phyloP scores from a whole-genome alignment of 495 filamentous ascomycete species.

The Lasiosphaeria ovina region DNA sequence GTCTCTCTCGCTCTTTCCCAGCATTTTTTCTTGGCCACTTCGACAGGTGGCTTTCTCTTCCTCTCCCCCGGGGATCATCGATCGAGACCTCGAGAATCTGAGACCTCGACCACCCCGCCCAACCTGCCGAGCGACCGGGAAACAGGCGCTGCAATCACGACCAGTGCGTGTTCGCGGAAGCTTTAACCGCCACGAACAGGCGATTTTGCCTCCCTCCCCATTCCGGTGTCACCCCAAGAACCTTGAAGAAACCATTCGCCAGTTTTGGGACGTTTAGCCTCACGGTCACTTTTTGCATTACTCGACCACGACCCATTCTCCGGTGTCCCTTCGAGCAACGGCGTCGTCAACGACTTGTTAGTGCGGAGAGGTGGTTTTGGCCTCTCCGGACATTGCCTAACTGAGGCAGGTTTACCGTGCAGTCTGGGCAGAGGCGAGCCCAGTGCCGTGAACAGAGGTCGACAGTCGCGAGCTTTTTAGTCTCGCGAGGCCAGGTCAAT shows the following conservation, averaged over 20 bases:
- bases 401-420: conserved; percentile 16
- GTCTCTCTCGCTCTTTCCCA: conserved; percentile 16
- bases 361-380: conserved; percentile 29
- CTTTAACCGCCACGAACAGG: too few species aligned
- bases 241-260: too few species aligned
- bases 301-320: neutral
- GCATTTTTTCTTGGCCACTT: neutral
- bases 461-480: conserved; percentile 1
- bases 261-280: neutral
- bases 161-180: too few species aligned
- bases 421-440: conserved; percentile 14
- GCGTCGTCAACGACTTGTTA: neutral
- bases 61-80: conserved; percentile 3
- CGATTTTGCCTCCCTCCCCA: too few species aligned
- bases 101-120: neutral
- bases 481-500: conserved; percentile 10
- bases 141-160: neutral
- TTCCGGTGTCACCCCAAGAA: too few species aligned
- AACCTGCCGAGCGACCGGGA: neutral
- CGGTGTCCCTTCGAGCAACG: neutral
- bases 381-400: conserved; percentile 34
- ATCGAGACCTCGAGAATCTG: neutral
- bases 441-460: conserved; percentile 5
- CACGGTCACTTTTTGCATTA: neutral
- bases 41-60: neutral